Conservation (phyloP, 768 basidiomycete genomes). For the Leucosporidium creatinivorum region DNA sequence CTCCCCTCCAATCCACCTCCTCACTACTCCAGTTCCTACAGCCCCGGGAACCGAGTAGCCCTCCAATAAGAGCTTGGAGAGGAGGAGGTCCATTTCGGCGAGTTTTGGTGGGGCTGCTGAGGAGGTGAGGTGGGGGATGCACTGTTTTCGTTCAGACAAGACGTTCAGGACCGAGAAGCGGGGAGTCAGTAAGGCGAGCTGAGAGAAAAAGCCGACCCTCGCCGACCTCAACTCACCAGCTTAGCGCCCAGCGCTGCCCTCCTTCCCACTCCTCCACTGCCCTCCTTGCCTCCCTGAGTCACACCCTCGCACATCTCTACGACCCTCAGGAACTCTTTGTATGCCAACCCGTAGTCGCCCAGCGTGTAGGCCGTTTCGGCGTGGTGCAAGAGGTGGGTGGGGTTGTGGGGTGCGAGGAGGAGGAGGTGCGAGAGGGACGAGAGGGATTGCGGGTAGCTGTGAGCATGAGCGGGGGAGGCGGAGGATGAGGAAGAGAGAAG, state of each 20-base stretch:
- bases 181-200: too few species aligned
- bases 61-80: constrained; percentile 8
- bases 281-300: background rate
- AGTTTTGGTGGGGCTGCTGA: background rate
- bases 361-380: constrained; percentile 83
- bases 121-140: too few species aligned
- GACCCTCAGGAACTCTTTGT: constrained; percentile 69
- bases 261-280: constrained; percentile 20
- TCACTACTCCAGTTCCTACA: background rate
- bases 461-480: background rate
- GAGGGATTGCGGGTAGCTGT: constrained; percentile 64
- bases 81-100: constrained; percentile 12
- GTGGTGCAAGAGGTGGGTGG: constrained; percentile 70
- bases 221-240: constrained; percentile 20
- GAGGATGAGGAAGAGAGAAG: background rate
- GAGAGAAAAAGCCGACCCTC: too few species aligned
- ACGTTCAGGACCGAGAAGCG: too few species aligned
- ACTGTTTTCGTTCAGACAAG: too few species aligned
- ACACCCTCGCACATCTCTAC: constrained; percentile 65
- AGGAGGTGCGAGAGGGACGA: constrained; percentile 74
- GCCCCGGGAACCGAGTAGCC: background rate
- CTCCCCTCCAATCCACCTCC: constrained; percentile 6
- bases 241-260: constrained; percentile 34
- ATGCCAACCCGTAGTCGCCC: constrained; percentile 63
- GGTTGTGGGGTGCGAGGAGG: constrained; percentile 75